Evolutionary conservation across 805 yeast species (phyloP).

Genomic region (Pichia insulana): DNA sequence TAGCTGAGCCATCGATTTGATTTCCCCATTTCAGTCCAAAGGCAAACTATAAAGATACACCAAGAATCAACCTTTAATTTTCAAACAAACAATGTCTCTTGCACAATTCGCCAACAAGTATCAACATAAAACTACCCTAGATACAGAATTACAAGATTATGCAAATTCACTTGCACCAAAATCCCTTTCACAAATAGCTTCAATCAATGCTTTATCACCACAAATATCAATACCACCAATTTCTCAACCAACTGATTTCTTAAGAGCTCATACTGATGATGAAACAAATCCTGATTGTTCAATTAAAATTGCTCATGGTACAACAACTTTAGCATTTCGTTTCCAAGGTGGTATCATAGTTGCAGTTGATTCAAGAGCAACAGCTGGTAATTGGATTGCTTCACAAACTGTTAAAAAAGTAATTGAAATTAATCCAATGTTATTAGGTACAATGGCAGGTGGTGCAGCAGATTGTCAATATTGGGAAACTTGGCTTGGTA

Average conservation of each 20-base stretch:
- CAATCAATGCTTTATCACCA: slow-evolving; percentile 38
- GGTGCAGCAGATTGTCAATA: slow-evolving; percentile 99
- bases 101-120: slow-evolving; percentile 24
- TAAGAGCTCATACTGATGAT: slow-evolving; percentile 98
- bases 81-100: slow-evolving; percentile 24
- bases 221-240: slow-evolving; percentile 70
- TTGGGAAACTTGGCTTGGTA: slow-evolving; percentile 99
- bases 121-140: slow-evolving; percentile 18
- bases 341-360: slow-evolving; percentile 93
- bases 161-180: slow-evolving; percentile 6
- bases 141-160: slow-evolving; percentile 18
- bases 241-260: slow-evolving; percentile 80
- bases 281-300: slow-evolving; percentile 85
- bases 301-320: slow-evolving; percentile 96
- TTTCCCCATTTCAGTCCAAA: too few relatives aligned
- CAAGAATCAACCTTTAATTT: too few relatives aligned
- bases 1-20: too few relatives aligned
- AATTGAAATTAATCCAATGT: slow-evolving; percentile 88
- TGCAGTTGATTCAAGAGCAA: slow-evolving; percentile 97
- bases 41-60: too few relatives aligned
- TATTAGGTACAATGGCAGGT: slow-evolving; percentile 98
- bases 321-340: slow-evolving; percentile 95
- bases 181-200: background rate
- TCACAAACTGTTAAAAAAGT: slow-evolving; percentile 97
- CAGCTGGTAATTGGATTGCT: slow-evolving; percentile 97